phyloP scores from a whole-genome alignment of 2,329 filamentous ascomycete genomes.

The Ilyonectria robusta region DNA sequence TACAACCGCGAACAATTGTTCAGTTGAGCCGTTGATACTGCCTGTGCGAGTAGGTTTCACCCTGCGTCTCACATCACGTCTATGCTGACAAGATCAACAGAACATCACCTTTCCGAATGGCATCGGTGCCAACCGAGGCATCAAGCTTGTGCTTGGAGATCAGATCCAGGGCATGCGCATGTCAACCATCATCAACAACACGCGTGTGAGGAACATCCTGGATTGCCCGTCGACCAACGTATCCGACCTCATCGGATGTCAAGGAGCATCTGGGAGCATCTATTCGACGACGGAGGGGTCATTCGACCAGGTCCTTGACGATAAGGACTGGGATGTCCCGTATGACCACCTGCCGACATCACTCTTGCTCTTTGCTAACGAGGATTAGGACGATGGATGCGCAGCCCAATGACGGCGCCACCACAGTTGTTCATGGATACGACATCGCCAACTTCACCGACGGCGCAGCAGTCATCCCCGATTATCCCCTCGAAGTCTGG shows the following conservation, averaged over 20 bases:
- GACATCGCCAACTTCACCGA: conserved; percentile 27
- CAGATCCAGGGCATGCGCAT: conserved; percentile 26
- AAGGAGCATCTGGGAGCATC: conserved; percentile 29
- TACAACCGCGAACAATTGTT: conserved; percentile 13
- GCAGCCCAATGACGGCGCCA: conserved; percentile 18
- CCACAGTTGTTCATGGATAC: conserved; percentile 24
- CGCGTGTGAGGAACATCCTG: conserved; percentile 24
- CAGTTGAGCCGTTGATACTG: conserved; percentile 19
- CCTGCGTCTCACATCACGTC: neutral
- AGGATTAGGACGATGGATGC: conserved; percentile 11
- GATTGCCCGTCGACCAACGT: conserved; percentile 22
- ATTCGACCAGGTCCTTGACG: conserved; percentile 16
- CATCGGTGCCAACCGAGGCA: conserved; percentile 29
- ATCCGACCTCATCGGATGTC: conserved; percentile 21
- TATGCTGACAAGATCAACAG: conserved; percentile 1
- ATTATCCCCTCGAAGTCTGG: conserved; percentile 27
- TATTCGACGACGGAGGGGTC: conserved; percentile 17
- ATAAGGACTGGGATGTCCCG: conserved; percentile 26
- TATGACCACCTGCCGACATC: neutral
- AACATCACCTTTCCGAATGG: conserved; percentile 30
- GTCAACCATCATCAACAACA: conserved; percentile 29
- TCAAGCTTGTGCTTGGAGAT: conserved; percentile 22
- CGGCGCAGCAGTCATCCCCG: conserved; percentile 3
- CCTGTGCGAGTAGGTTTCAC: conserved; percentile 14
- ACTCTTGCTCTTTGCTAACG: neutral